Conservation (phyloP, 805 yeast species). For the Wickerhamomyces canadensis region DNA sequence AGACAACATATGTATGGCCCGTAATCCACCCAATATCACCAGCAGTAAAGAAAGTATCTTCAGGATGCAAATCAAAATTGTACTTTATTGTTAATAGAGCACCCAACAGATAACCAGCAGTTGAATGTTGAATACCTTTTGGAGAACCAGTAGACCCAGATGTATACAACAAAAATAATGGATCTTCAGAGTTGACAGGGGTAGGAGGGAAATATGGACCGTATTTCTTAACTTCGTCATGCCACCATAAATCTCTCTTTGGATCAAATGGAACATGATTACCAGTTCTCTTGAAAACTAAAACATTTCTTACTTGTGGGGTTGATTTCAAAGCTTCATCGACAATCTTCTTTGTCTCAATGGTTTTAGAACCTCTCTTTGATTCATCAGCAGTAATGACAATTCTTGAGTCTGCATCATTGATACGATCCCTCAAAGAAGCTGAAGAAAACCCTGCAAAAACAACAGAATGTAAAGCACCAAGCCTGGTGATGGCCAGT, state of each 20-base stretch:
- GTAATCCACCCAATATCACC: slow-evolving; percentile 94
- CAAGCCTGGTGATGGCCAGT: slow-evolving; percentile 73
- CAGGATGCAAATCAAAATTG: slow-evolving; percentile 68
- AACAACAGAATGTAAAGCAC: slow-evolving; percentile 81
- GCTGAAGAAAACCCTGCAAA: slow-evolving; percentile 90
- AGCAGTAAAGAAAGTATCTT: slow-evolving; percentile 76
- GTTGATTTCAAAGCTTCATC: slow-evolving; percentile 70
- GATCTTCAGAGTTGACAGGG: slow-evolving; percentile 75
- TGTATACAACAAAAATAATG: slow-evolving; percentile 74
- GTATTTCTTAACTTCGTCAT: slow-evolving; percentile 59
- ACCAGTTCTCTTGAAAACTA: slow-evolving; percentile 73
- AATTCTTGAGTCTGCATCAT: slow-evolving; percentile 70
- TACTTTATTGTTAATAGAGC: slow-evolving; percentile 72
- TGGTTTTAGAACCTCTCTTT: slow-evolving; percentile 76
- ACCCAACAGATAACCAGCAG: slow-evolving; percentile 74
- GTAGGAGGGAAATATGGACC: slow-evolving; percentile 69
- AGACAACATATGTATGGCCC: slow-evolving; percentile 78
- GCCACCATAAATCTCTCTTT: slow-evolving; percentile 71
- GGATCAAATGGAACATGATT: slow-evolving; percentile 45
- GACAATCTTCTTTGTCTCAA: slow-evolving; percentile 75
- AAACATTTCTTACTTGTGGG: slow-evolving; percentile 62
- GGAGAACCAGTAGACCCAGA: slow-evolving; percentile 89
- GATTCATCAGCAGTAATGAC: slow-evolving; percentile 81
- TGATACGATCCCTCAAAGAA: slow-evolving; percentile 83
- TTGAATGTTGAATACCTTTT: slow-evolving; percentile 78